A percentile compares a stretch with the other conserved stretches of the same genome.
Evolutionary conservation across 2,329 filamentous ascomycete species (phyloP).

Genomic region (Rosellinia necatrix): DNA sequence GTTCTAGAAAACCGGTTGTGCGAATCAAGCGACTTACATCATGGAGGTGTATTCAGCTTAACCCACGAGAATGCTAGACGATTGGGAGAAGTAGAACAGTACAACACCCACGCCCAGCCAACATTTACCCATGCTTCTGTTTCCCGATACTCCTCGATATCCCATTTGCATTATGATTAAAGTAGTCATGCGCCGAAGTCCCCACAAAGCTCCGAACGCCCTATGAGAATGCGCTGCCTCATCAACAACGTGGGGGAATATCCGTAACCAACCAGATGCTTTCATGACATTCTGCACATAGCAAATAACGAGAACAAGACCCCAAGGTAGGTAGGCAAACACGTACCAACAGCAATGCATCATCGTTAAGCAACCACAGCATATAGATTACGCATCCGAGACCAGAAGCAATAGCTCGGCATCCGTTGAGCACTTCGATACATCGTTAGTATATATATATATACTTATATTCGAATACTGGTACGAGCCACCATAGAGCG

Average conservation of each 20-base stretch:
- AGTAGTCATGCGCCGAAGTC: conserved; percentile 12
- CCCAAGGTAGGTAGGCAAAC: conserved; percentile 19
- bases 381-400: conserved; percentile 21
- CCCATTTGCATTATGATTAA: conserved; percentile 1
- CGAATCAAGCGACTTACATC: neutral
- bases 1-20: neutral
- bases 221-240: conserved; percentile 38
- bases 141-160: neutral
- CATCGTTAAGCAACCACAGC: conserved; percentile 26
- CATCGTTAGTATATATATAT: too few species aligned
- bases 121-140: too few species aligned
- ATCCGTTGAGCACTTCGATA: conserved; percentile 17
- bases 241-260: conserved; percentile 47
- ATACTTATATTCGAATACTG: too few species aligned
- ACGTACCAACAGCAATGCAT: conserved; percentile 31
- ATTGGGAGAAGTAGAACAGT: conserved; percentile 2
- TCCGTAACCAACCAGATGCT: conserved; percentile 39
- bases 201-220: conserved; percentile 26
- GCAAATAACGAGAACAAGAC: conserved; percentile 33
- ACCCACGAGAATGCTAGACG: neutral
- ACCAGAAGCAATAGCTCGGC: conserved; percentile 23
- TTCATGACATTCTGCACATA: conserved; percentile 24
- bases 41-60: neutral
- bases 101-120: too few species aligned
- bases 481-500: too few species aligned